Percentiles rank a stretch among this genome's conserved stretches.
phyloP scores from a whole-genome alignment of 1,284 basidiomycete genomes.

The Agroathelia rolfsii region DNA sequence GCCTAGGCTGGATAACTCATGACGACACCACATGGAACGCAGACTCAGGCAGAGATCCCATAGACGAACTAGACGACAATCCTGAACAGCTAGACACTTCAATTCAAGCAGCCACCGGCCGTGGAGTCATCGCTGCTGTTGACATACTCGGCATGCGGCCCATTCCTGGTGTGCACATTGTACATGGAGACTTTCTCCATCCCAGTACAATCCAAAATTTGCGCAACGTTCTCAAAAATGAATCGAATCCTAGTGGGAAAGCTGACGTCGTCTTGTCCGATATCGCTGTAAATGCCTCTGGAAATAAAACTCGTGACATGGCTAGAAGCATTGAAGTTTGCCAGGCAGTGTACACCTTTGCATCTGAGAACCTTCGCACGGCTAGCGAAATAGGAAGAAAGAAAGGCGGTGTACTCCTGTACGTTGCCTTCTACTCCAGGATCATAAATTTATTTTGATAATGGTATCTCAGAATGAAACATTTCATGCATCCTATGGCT shows the following conservation, averaged over 20 bases:
- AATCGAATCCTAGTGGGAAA: conserved; percentile 30
- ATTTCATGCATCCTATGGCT: conserved; percentile 57
- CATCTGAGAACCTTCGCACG: conserved; percentile 37
- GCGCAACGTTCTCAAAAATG: conserved; percentile 30
- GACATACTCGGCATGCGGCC: conserved; percentile 63
- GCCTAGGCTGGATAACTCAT: conserved; percentile 41
- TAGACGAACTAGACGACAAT: background rate
- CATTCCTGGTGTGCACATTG: conserved; percentile 55
- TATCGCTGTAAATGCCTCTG: conserved; percentile 67
- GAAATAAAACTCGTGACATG: conserved; percentile 49
- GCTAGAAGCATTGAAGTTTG: conserved; percentile 55
- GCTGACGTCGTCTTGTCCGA: conserved; percentile 70
- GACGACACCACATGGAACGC: conserved; percentile 3
- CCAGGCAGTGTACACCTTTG: conserved; percentile 53
- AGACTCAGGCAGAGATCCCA: conserved; percentile 1
- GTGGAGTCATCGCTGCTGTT: conserved; percentile 59
- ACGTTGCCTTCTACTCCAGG: conserved; percentile 16
- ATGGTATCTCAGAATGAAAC: conserved; percentile 63
- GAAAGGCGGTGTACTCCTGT: conserved; percentile 59
- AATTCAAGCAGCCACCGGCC: too few species aligned
- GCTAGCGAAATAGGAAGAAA: conserved; percentile 29
- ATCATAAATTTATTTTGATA: conserved; percentile 7
- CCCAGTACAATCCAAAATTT: conserved; percentile 41
- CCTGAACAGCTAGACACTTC: background rate
- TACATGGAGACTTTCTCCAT: conserved; percentile 73